Evolutionary conservation across 2,329 filamentous ascomycete species (phyloP).

Genomic region (Aspergillus eucalypticola): DNA sequence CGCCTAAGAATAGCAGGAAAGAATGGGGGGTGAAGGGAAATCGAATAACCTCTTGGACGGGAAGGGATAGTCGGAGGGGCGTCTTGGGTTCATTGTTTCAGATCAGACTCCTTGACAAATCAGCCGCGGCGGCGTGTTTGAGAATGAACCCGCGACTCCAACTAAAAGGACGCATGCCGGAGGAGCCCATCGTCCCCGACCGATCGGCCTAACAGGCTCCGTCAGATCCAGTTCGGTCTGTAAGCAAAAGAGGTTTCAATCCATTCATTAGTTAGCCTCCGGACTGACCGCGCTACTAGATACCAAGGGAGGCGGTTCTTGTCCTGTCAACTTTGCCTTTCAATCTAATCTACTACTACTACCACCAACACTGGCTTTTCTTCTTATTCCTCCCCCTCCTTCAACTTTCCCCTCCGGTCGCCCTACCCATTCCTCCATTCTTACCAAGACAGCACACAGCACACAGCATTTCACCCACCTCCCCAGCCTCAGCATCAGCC

Average conservation of each 20-base stretch:
- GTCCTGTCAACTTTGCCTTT: not conserved
- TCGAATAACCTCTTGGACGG: not conserved
- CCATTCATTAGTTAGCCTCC: conserved; percentile 1
- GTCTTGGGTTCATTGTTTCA: conserved; percentile 23
- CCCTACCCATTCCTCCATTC: too few relatives aligned
- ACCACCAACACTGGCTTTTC: conserved; percentile 2
- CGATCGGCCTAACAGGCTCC: conserved; percentile 14
- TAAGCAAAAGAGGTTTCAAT: not conserved
- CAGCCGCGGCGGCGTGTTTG: conserved; percentile 17
- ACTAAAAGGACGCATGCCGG: conserved; percentile 1
- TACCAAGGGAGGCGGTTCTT: not conserved
- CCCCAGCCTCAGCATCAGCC: not conserved
- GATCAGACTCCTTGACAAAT: conserved; percentile 22
- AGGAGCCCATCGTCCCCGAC: conserved; percentile 14
- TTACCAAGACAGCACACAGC: too few relatives aligned
- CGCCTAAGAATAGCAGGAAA: conserved; percentile 8
- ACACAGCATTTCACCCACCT: too few relatives aligned
- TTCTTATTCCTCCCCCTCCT: not conserved
- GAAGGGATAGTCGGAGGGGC: conserved; percentile 11
- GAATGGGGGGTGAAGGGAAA: not conserved
- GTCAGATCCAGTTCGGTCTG: conserved; percentile 8
- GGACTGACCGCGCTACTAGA: conserved; percentile 5
- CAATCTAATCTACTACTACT: not conserved
- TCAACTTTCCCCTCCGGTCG: not conserved
- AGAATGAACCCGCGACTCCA: conserved; percentile 7